Conservation (phyloP, 768 basidiomycete species). For the Saitozyma podzolica region DNA sequence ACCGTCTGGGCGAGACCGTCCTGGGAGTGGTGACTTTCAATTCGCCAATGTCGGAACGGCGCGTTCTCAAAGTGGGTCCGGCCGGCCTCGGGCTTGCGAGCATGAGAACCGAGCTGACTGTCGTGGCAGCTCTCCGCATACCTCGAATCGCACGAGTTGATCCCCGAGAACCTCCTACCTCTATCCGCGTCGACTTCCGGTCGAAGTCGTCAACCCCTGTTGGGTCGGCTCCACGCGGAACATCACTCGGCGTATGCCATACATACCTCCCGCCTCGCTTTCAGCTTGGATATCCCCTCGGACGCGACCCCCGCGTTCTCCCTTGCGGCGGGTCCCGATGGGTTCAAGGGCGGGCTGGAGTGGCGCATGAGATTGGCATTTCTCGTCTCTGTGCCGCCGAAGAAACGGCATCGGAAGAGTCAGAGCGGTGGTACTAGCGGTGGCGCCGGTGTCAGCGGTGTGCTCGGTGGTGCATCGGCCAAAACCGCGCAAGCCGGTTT, state of each 20-base stretch:
- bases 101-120: slow-evolving; percentile 2
- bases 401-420: no score
- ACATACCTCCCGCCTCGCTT: slow-evolving; percentile 73
- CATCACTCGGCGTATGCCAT: slow-evolving; percentile 74
- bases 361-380: slow-evolving; percentile 88
- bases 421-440: no score
- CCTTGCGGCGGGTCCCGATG: slow-evolving; percentile 59
- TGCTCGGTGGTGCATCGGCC: no score
- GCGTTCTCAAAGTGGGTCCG: slow-evolving; percentile 77
- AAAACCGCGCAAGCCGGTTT: slow-evolving; percentile 32
- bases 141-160: slow-evolving; percentile 79
- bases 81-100: slow-evolving; percentile 4
- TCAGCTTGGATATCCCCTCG: slow-evolving; percentile 86
- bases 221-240: slow-evolving; percentile 79
- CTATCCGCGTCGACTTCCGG: slow-evolving; percentile 54
- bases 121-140: slow-evolving; percentile 72
- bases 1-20: slow-evolving; percentile 88
- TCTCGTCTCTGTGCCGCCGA: slow-evolving; percentile 62
- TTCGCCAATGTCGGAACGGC: slow-evolving; percentile 62
- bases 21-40: slow-evolving; percentile 87
- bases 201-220: slow-evolving; percentile 52
- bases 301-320: slow-evolving; percentile 87
- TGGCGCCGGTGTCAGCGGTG: no score
- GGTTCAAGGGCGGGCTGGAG: slow-evolving; percentile 68
- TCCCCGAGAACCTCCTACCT: slow-evolving; percentile 60